Evolutionary conservation across 345 rosid species (phyloP).

Genomic region (Eutrema japonicum): DNA sequence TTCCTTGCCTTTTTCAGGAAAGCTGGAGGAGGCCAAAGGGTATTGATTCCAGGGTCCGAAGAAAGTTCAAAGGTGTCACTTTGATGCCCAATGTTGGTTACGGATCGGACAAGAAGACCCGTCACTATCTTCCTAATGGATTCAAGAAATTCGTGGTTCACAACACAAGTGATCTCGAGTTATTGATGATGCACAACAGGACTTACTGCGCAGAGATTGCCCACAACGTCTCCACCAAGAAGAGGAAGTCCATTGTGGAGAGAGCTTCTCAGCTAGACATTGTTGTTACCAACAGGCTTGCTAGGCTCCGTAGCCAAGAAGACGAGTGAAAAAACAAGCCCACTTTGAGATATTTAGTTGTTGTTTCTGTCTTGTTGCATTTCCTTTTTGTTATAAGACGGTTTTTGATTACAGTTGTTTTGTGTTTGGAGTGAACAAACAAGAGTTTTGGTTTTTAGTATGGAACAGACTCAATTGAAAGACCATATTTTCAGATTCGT

Average conservation of each 20-base stretch:
- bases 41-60: conserved; percentile 78
- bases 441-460: conserved; percentile 10
- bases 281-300: conserved; percentile 70
- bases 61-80: conserved; percentile 84
- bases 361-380: conserved; percentile 32
- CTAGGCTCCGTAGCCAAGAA: conserved; percentile 82
- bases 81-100: conserved; percentile 87
- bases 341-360: conserved; percentile 32
- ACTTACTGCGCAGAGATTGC: conserved; percentile 91
- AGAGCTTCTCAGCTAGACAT: conserved; percentile 87
- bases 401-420: conserved; percentile 17
- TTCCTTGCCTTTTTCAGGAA: conserved; percentile 36
- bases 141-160: conserved; percentile 86
- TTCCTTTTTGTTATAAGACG: conserved; percentile 25
- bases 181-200: conserved; percentile 97
- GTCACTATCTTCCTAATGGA: conserved; percentile 81
- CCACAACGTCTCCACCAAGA: conserved; percentile 76
- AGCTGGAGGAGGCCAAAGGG: conserved; percentile 94
- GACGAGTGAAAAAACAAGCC: conserved; percentile 55
- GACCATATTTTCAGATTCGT: neutral
- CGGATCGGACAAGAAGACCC: conserved; percentile 82
- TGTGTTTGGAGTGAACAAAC: conserved; percentile 4
- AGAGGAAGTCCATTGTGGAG: conserved; percentile 79
- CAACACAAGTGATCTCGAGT: conserved; percentile 69
- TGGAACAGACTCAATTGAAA: conserved; percentile 5